phyloP scores from a whole-genome alignment of 192 early-diverging fungal species.

The Umbelopsis sp. region DNA sequence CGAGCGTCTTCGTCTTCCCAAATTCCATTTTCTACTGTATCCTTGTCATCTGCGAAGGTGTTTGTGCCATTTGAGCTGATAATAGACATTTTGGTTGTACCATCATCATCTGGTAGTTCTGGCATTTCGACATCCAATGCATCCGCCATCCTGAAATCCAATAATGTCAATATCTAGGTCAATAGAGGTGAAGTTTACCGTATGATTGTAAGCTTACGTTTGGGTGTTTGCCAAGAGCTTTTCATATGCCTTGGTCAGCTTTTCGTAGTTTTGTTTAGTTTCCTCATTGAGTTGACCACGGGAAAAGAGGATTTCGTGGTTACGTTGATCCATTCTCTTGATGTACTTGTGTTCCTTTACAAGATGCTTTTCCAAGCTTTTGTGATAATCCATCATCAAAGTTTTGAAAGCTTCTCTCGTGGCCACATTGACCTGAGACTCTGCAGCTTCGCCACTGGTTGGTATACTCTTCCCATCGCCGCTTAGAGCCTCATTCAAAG shows the following conservation, averaged over 20 bases:
- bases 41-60: conserved; percentile 38
- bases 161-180: not conserved
- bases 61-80: conserved; percentile 36
- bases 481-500: conserved; percentile 25
- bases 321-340: conserved; percentile 69
- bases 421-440: conserved; percentile 35
- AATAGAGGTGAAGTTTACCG: not conserved
- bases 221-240: conserved; percentile 61
- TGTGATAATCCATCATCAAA: conserved; percentile 66
- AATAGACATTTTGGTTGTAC: conserved; percentile 42
- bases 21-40: conserved; percentile 48
- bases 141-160: conserved; percentile 63
- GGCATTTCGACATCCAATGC: conserved; percentile 76
- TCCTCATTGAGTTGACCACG: conserved; percentile 83
- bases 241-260: conserved; percentile 66
- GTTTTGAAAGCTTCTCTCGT: conserved; percentile 43
- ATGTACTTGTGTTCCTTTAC: conserved; percentile 72
- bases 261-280: conserved; percentile 74
- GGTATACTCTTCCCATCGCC: conserved; percentile 16
- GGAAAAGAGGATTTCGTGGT: conserved; percentile 79
- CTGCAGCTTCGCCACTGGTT: conserved; percentile 4
- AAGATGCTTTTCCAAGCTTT: conserved; percentile 57
- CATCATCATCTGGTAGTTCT: conserved; percentile 75
- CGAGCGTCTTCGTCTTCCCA: conserved; percentile 97
- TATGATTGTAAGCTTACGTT: conserved; percentile 25